A percentile compares a stretch with the other conserved stretches of the same genome.
Evolutionary conservation across 2,329 filamentous ascomycete genomes (phyloP).

Genomic region (Exophiala dermatitidis): DNA sequence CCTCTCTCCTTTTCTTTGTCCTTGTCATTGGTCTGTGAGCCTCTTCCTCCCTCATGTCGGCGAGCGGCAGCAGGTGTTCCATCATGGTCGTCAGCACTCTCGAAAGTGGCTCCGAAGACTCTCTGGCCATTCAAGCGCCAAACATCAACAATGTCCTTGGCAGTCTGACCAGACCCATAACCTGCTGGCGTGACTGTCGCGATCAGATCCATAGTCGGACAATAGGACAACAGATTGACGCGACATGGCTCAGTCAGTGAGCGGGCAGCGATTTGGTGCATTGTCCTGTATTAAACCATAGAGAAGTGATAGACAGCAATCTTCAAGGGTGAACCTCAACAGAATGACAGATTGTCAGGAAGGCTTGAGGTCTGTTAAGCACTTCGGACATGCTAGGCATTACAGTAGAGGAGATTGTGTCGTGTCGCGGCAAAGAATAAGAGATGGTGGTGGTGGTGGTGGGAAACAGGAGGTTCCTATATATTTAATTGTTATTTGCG

Average conservation of each 20-base stretch:
- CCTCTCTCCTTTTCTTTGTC: constrained; percentile 30
- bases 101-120: constrained; percentile 48
- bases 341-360: too few species aligned
- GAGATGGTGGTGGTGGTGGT: too few species aligned
- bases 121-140: constrained; percentile 71
- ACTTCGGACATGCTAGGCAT: too few species aligned
- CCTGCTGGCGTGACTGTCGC: constrained; percentile 43
- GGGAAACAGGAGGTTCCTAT: too few species aligned
- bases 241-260: constrained; percentile 39
- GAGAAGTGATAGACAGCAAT: too few species aligned
- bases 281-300: not conserved
- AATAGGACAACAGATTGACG: constrained; percentile 61
- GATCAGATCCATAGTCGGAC: constrained; percentile 76
- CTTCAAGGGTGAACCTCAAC: too few species aligned
- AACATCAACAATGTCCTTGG: constrained; percentile 52
- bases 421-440: too few species aligned
- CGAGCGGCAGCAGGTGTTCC: constrained; percentile 31
- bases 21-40: constrained; percentile 8
- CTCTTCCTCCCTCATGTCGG: not conserved
- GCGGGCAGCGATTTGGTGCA: constrained; percentile 35
- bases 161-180: not conserved
- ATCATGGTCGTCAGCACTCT: constrained; percentile 23
- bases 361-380: too few species aligned
- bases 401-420: too few species aligned
- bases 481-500: too few species aligned